These are phyloP conservation scores for Colletotrichum spinosum DNA, from an alignment of 2,329 filamentous ascomycete species.

Conservation along the genomic window DNA sequence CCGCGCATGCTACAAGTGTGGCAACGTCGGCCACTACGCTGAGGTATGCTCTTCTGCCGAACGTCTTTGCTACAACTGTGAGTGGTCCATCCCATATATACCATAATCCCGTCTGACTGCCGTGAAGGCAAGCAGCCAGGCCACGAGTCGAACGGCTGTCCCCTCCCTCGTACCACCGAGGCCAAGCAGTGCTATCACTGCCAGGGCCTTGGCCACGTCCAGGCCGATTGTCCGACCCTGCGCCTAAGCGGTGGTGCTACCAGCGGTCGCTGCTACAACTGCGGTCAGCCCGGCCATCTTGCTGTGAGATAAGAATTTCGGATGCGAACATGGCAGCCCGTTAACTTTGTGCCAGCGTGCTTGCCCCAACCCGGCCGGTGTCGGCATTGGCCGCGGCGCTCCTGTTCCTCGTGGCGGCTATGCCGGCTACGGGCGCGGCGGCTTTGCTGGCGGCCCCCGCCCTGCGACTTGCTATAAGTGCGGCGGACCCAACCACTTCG, in stretches of 20 bases:
- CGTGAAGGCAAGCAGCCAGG: constrained; percentile 83
- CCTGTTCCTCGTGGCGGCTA: constrained; percentile 79
- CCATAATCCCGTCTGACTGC: constrained; percentile 2
- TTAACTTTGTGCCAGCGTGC: constrained; percentile 68
- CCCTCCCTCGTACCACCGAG: constrained; percentile 95
- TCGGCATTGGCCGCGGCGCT: constrained; percentile 72
- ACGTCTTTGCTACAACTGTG: constrained; percentile 99
- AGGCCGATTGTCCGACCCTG: constrained; percentile 98
- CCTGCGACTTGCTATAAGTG: constrained; percentile 81
- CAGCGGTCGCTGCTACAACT: constrained; percentile 95
- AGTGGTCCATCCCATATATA: constrained; percentile 48
- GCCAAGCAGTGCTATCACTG: constrained; percentile 99
- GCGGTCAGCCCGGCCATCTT: constrained; percentile 91
- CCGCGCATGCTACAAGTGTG: constrained; percentile 86
- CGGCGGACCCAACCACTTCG: constrained; percentile 95
- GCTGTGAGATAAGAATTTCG: constrained; percentile 69
- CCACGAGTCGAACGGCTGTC: constrained; percentile 98
- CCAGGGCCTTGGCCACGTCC: constrained; percentile 97
- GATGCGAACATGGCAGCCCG: neutral
- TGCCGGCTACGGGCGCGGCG: constrained; percentile 76
- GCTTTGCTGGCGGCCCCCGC: constrained; percentile 76
- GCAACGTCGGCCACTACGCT: constrained; percentile 82
- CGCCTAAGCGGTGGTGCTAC: constrained; percentile 86
- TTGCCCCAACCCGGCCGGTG: constrained; percentile 80
- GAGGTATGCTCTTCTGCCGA: constrained; percentile 98